Evolutionary conservation across 495 filamentous ascomycete genomes (phyloP), one percentile per base, ranked within the genome.

Genomic region (Cudoniella acicularis): DNA sequence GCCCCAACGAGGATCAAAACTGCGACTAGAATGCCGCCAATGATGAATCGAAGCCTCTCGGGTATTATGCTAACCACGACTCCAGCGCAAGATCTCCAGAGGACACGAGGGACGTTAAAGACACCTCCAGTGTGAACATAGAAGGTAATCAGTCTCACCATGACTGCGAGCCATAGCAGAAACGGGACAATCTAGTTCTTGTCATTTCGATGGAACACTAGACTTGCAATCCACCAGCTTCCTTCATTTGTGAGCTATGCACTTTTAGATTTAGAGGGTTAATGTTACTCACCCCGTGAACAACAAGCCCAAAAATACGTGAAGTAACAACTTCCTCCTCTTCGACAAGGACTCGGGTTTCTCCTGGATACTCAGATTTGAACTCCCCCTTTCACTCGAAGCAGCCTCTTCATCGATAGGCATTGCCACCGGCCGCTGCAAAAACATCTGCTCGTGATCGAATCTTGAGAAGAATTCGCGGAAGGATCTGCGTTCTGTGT

Each of bases 181-280:
- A 92, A 91, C 10, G 91, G 89, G 23, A 92, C 81, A 63, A 94
- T 60, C 91, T 91, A 96, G 57, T 86, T 86, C 67, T 82, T 80
- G 67, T 90, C 86, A 6, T 40, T 1, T 18, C 84, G 82, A 69
- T 88, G 87, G 42, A 86, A 74, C 57, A 92, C 75, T 23, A 95
- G 77, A 42, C 87, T 83, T 49, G 85, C 86, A 55, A 93, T 91
- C 91, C 90, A 95, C 91, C 91, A 96, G 53, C 89, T 91, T 57
- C 52, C 56, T 57, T 59, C 18, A 24, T 13, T 13, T 36, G 30
- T 36, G 13, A 36, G 30, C 30, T n/a, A n/a, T n/a, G n/a, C 30
- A 36, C 30, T 13, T 36, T 54, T 17, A 40, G 30, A n/a, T 10
- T 43, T 30, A 1, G 9, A 43, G 4, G 3, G 21, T 9, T 21